Conservation (phyloP, 371 early-diverging fungal genomes). For the Rhizopus delemar region DNA sequence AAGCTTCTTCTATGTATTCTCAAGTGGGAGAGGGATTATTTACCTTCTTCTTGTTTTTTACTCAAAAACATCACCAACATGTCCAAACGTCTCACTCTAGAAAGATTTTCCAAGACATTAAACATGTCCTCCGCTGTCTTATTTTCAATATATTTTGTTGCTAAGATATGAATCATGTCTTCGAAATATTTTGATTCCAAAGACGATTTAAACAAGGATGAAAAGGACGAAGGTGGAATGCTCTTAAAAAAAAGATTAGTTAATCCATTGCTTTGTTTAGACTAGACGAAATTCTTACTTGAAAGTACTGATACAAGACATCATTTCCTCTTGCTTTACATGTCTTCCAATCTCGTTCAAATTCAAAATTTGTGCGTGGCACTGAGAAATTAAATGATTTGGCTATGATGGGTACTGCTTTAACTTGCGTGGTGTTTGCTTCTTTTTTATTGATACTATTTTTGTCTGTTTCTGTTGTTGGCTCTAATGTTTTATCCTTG, state of each 20-base stretch:
- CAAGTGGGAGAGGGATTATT: background rate
- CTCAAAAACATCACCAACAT: conserved; percentile 71
- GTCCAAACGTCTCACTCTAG: conserved; percentile 62
- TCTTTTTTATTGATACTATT: background rate
- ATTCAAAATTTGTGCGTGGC: conserved; percentile 68
- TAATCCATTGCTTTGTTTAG: conserved; percentile 2
- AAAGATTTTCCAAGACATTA: conserved; percentile 48
- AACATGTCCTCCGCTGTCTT: conserved; percentile 44
- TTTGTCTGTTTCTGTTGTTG: background rate
- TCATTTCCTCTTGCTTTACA: conserved; percentile 51
- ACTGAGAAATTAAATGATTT: conserved; percentile 25
- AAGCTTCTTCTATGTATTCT: background rate
- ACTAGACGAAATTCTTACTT: conserved; percentile 44
- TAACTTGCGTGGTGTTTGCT: background rate
- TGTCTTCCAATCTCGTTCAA: conserved; percentile 78
- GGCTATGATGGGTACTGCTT: background rate
- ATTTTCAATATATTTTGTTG: conserved; percentile 39
- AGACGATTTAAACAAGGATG: conserved; percentile 66
- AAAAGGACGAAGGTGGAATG: conserved; percentile 56
- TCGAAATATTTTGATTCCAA: conserved; percentile 73
- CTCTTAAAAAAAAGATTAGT: conserved; percentile 19
- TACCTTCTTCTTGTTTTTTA: conserved; percentile 59
- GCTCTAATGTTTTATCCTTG: too few relatives aligned
- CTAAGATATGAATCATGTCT: conserved; percentile 58
- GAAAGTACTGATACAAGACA: conserved; percentile 65